Evolutionary conservation across 306 rosid species (phyloP), one percentile per base, ranked within the genome.

Genomic region (Inga laurina): DNA sequence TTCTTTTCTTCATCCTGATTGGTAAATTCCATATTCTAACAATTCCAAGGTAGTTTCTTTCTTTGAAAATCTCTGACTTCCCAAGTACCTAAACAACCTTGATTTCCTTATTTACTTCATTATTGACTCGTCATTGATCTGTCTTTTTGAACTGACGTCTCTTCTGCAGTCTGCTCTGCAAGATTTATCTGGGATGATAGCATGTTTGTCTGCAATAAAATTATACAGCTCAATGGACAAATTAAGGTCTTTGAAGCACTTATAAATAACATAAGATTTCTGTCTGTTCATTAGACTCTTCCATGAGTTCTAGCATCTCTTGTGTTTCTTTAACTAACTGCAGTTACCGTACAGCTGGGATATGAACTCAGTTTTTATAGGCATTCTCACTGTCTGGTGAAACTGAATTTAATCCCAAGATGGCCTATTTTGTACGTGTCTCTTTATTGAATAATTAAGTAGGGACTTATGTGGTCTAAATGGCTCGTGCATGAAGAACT

Each of bases 361-460:
- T 59, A 14, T 22, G 11, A 59, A 22, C 66, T 59, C 66, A 59
- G 24, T 8, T 59, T 39, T 39, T 39, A 39, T 6, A 2, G 43
- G 43, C 43, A 39, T 39, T 39, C 8, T 0, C 43, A 39, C 43
- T 39, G 7, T 39, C 88, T 88, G 80, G 90, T 89, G 95, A 91
- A 91, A 89, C 89, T 91, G 39, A 86, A 91, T 10, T 88, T 88
- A 78, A 89, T 76, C 91, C 93, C 7, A 91, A 89, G 93, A 91
- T 68, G 88, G 87, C 89, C 49, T 88, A 87, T 65, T 90, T 88
- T 85, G 95, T 91, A 13, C 90, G 90, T 86, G 93, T 93, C 57
- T 91, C 95, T 89, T 76, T 90, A 91, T 81, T 90, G 93, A 74
- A 88, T 93, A 79, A 83, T 86, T 79, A 91, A 90, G 95, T 86